Conservation (phyloP, 345 rosid species). For the Hypericum androsaemum region DNA sequence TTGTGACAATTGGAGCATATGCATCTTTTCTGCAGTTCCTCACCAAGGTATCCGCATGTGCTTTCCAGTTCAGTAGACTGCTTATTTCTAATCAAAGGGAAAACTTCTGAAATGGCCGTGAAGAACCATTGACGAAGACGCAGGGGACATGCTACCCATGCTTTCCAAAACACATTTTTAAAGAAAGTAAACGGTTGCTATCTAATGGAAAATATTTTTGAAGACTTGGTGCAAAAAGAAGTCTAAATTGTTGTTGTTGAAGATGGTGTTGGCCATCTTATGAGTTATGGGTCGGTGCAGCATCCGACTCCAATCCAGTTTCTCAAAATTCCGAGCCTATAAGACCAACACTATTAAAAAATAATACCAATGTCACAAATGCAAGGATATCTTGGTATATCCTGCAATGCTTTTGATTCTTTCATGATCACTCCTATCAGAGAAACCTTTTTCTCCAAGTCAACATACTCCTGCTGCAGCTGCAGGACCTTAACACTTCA, state of each 20-base stretch:
- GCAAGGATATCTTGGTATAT: slow-evolving; percentile 61
- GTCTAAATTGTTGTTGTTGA: no score
- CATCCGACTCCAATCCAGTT: slow-evolving; percentile 10
- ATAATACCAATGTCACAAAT: not conserved
- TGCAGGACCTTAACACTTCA: slow-evolving; percentile 15
- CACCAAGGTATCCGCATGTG: slow-evolving; percentile 33
- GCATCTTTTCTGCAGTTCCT: slow-evolving; percentile 54
- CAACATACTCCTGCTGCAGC: slow-evolving; percentile 48
- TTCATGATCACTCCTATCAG: slow-evolving; percentile 43
- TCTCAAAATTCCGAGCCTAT: no score
- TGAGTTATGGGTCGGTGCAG: slow-evolving; percentile 36
- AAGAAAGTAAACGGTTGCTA: no score
- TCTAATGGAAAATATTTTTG: no score
- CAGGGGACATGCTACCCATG: no score
- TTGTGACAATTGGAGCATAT: slow-evolving; percentile 45
- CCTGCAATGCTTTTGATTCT: slow-evolving; percentile 40
- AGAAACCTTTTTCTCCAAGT: slow-evolving; percentile 49
- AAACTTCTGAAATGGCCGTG: not conserved
- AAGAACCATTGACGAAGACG: no score
- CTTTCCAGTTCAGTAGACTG: slow-evolving; percentile 54
- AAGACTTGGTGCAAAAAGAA: no score
- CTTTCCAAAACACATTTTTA: no score
- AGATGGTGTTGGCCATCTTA: no score
- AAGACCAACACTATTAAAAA: no score
- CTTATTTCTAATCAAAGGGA: slow-evolving; percentile 50